Conservation (phyloP, 768 basidiomycete species). For the Suillus americanus region DNA sequence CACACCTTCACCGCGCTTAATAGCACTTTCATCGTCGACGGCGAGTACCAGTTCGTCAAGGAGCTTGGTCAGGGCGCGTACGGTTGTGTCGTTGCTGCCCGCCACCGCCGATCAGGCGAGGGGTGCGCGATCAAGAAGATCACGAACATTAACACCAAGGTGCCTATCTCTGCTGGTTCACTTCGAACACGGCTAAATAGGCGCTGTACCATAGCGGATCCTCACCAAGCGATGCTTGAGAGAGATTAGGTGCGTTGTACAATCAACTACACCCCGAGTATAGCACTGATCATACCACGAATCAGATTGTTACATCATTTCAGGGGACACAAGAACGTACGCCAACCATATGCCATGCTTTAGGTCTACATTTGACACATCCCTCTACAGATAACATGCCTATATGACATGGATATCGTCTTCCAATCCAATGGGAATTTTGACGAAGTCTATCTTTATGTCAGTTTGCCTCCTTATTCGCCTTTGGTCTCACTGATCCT, state of each 20-base stretch:
- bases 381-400: constrained; percentile 75
- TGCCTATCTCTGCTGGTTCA: constrained; percentile 24
- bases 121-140: constrained; percentile 97
- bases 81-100: constrained; percentile 87
- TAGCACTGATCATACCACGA: constrained; percentile 12
- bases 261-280: not conserved
- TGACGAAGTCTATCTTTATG: constrained; percentile 94
- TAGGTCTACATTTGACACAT: constrained; percentile 14
- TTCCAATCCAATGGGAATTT: constrained; percentile 90
- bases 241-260: constrained; percentile 75
- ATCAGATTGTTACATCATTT: constrained; percentile 91
- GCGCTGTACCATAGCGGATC: constrained; percentile 60
- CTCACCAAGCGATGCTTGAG: constrained; percentile 94
- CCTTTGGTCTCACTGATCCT: constrained; percentile 6
- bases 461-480: constrained; percentile 35
- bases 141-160: constrained; percentile 91
- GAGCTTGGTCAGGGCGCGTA: constrained; percentile 97
- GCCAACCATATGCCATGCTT: constrained; percentile 22
- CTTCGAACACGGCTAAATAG: constrained; percentile 12
- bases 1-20: constrained; percentile 83
- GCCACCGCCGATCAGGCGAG: constrained; percentile 79
- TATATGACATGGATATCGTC: constrained; percentile 99
- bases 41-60: constrained; percentile 92
- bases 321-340: constrained; percentile 96
- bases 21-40: constrained; percentile 84